A percentile compares a stretch with the other conserved stretches of the same genome.
Evolutionary conservation across 495 filamentous ascomycete species (phyloP).

Genomic region (Usnea hakonensis): DNA sequence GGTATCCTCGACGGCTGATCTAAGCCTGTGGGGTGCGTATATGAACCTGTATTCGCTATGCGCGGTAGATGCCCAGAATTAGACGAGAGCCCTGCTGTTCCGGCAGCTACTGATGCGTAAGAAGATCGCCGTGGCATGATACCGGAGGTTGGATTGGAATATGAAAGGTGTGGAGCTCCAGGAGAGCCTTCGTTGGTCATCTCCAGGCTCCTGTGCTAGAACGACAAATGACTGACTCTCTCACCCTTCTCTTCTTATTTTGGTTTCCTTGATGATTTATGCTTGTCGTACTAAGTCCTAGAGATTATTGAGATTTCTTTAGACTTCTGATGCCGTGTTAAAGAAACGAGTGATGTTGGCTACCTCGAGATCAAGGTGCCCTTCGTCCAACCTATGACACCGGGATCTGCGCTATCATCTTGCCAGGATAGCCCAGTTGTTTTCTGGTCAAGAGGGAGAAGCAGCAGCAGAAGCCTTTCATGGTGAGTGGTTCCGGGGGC

Average conservation of each 20-base stretch:
- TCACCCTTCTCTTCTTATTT: neutral
- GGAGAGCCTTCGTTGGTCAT: slow-evolving; percentile 42
- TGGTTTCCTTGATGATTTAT: neutral
- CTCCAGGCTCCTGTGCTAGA: slow-evolving; percentile 3
- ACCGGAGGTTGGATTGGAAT: slow-evolving; percentile 34
- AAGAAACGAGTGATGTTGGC: neutral
- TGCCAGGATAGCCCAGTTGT: neutral
- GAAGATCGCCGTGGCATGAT: slow-evolving; percentile 50
- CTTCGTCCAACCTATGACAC: slow-evolving; percentile 12
- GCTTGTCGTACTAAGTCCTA: neutral
- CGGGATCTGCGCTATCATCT: slow-evolving; percentile 11
- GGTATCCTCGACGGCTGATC: slow-evolving; percentile 30
- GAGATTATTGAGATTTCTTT: neutral
- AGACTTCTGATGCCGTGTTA: slow-evolving; percentile 4
- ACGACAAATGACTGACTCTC: neutral
- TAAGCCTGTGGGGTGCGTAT: slow-evolving; percentile 34
- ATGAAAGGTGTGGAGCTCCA: slow-evolving; percentile 40
- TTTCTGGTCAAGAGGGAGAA: neutral
- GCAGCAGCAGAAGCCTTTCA: slow-evolving; percentile 2
- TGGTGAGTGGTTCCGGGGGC: slow-evolving; percentile 9
- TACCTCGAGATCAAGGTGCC: slow-evolving; percentile 8
- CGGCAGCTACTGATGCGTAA: slow-evolving; percentile 77
- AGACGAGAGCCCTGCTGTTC: slow-evolving; percentile 40
- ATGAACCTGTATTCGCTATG: slow-evolving; percentile 46
- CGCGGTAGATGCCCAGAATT: slow-evolving; percentile 39